phyloP scores from a whole-genome alignment of 2,329 filamentous ascomycete genomes.

The Ophiostoma ulmi region DNA sequence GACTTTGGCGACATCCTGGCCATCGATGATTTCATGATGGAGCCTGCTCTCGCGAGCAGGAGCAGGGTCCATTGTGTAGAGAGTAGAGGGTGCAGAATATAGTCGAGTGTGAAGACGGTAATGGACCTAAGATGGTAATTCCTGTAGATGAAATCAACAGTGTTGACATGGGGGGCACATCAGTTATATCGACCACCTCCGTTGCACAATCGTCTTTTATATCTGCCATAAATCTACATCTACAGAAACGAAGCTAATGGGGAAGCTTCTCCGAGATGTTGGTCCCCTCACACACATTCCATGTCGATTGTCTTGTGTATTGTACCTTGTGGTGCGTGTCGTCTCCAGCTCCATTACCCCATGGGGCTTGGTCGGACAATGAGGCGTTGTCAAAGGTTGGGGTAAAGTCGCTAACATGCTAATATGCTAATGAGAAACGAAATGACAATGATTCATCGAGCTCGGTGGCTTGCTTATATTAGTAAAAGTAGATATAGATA shows the following conservation, averaged over 20 bases:
- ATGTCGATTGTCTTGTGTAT: not conserved
- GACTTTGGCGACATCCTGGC: constrained; percentile 32
- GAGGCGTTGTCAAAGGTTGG: not conserved
- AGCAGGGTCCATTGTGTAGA: not conserved
- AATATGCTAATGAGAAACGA: not conserved
- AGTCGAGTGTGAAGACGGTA: not conserved
- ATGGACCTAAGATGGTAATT: not conserved
- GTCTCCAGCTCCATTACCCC: not conserved
- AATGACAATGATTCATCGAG: not conserved
- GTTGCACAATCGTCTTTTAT: no score
- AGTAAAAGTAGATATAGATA: not conserved
- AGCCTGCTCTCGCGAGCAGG: constrained; percentile 14
- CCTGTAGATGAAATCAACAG: not conserved
- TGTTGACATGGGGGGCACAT: no score
- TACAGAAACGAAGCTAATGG: not conserved
- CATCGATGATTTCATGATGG: constrained; percentile 21
- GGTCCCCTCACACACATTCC: not conserved
- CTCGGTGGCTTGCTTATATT: not conserved
- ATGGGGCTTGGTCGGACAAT: not conserved
- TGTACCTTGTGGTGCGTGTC: not conserved
- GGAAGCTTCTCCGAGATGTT: constrained; percentile 4
- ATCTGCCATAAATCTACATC: not conserved
- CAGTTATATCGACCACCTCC: not conserved
- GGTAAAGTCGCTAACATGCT: not conserved
- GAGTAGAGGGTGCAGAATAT: not conserved